Percentiles rank a stretch among this genome's conserved stretches.
phyloP scores from a whole-genome alignment of 2,329 filamentous ascomycete species.

The Sarocladium oryzae region DNA sequence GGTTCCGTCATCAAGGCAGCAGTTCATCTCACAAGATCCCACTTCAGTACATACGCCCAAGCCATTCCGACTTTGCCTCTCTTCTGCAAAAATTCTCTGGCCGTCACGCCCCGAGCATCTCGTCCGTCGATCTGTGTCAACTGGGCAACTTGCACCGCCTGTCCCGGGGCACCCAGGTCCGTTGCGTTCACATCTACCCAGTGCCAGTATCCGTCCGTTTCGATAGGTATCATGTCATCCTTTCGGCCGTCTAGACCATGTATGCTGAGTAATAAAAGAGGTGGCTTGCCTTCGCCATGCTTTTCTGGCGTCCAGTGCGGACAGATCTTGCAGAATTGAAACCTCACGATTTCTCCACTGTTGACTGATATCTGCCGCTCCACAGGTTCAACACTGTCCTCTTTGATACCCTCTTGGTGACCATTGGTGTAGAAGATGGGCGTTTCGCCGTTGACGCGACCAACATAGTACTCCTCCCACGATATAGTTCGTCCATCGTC shows the following conservation, averaged over 20 bases:
- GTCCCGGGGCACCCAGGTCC: constrained; percentile 62
- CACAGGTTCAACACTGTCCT: constrained; percentile 52
- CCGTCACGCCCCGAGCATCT: constrained; percentile 42
- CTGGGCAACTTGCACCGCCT: constrained; percentile 58
- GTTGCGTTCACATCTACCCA: constrained; percentile 67
- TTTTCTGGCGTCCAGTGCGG: constrained; percentile 74
- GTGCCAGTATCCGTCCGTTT: constrained; percentile 66
- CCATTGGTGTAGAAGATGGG: constrained; percentile 39
- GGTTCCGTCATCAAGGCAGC: not conserved
- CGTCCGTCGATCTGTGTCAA: constrained; percentile 44
- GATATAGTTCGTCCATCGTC: constrained; percentile 58
- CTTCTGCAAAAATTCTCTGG: constrained; percentile 38
- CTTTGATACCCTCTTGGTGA: constrained; percentile 44
- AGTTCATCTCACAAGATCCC: constrained; percentile 38
- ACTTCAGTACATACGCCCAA: constrained; percentile 38
- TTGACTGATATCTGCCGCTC: constrained; percentile 50
- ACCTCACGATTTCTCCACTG: constrained; percentile 55
- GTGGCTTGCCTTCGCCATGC: constrained; percentile 58
- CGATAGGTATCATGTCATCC: constrained; percentile 63
- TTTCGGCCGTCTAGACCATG: constrained; percentile 60
- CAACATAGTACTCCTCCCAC: constrained; percentile 80
- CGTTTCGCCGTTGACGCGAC: constrained; percentile 44
- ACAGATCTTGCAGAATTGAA: constrained; percentile 75
- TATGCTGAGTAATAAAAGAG: constrained; percentile 63
- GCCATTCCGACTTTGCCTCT: constrained; percentile 38